Percentiles rank a stretch among this genome's conserved stretches.
Conservation (phyloP, 441 rosid species). For the Erodium trifolium region DNA sequence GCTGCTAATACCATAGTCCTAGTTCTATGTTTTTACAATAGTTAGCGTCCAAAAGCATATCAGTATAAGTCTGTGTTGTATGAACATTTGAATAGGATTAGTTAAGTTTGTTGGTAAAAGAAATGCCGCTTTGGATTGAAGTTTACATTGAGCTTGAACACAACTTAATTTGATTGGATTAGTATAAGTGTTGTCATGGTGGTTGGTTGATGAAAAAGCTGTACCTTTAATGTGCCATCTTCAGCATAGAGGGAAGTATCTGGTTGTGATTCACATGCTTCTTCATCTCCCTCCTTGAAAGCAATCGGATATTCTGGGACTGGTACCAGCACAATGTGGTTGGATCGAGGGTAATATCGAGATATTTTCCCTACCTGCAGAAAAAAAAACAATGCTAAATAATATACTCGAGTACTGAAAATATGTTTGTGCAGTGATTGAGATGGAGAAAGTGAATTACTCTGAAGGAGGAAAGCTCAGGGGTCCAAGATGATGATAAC, state of each 20-base stretch:
- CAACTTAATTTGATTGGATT: no score
- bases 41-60: no score
- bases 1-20: no score
- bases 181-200: no score
- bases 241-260: conserved; percentile 48
- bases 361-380: conserved; percentile 75
- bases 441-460: conserved; percentile 31
- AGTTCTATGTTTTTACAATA: no score
- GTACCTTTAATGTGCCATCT: conserved; percentile 80
- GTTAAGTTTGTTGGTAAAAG: no score
- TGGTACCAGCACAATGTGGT: conserved; percentile 41
- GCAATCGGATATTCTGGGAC: conserved; percentile 55
- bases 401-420: neutral
- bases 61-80: no score
- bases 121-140: no score
- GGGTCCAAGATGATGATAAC: conserved; percentile 83
- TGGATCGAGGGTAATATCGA: conserved; percentile 43
- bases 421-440: conserved; percentile 14
- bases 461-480: conserved; percentile 65
- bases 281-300: conserved; percentile 33
- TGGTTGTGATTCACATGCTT: conserved; percentile 27
- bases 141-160: no score
- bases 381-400: conserved; percentile 17
- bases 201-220: neutral
- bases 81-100: no score